phyloP scores from a whole-genome alignment of 2,329 filamentous ascomycete species.

The Fusarium sambucinum region DNA sequence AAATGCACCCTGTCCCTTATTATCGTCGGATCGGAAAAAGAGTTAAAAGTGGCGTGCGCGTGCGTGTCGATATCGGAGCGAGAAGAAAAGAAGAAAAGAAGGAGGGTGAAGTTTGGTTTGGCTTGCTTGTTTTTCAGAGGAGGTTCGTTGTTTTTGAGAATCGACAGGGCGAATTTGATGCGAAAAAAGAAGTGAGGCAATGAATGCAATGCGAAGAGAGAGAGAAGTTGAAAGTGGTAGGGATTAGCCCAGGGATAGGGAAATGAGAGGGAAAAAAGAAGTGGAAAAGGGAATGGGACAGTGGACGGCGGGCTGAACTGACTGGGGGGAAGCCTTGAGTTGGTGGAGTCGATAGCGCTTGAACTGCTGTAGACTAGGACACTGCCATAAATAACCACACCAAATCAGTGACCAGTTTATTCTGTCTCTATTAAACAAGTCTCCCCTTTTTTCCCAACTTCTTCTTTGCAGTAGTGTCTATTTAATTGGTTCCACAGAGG shows the following conservation, averaged over 20 bases:
- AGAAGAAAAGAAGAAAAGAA: background rate
- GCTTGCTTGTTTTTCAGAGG: background rate
- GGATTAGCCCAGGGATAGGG: conserved; percentile 14
- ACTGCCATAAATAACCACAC: background rate
- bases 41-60: conserved; percentile 26
- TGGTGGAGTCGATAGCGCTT: conserved; percentile 23
- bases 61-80: conserved; percentile 21
- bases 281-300: conserved; percentile 1
- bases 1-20: conserved; percentile 8
- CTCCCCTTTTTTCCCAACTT: conserved; percentile 26
- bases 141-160: background rate
- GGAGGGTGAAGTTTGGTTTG: background rate
- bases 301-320: conserved; percentile 4
- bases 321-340: conserved; percentile 4
- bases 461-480: conserved; percentile 13
- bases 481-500: conserved; percentile 25
- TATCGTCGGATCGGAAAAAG: background rate
- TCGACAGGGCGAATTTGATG: conserved; percentile 10
- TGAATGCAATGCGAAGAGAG: background rate
- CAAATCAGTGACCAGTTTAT: background rate
- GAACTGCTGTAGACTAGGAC: background rate
- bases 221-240: background rate
- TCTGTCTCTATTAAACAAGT: background rate
- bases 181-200: conserved; percentile 7
- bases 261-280: conserved; percentile 21